Conservation (phyloP, 768 basidiomycete genomes). For the Lentinula lateritia region DNA sequence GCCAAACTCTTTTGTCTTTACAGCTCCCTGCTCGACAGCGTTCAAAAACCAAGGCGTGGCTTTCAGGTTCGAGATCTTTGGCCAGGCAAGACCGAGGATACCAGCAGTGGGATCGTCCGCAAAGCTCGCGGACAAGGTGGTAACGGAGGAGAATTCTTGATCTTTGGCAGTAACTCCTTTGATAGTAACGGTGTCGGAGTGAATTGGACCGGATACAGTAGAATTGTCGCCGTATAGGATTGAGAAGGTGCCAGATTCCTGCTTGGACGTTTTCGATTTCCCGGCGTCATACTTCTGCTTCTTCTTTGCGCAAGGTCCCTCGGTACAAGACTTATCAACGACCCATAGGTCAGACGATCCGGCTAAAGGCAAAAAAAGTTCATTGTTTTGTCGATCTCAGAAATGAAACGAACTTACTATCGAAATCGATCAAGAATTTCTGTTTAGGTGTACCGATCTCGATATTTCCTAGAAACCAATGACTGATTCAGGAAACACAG, state of each 20-base stretch:
- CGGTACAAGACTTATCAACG: slow-evolving; percentile 21
- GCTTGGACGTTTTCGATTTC: slow-evolving; percentile 22
- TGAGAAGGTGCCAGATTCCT: slow-evolving; percentile 23
- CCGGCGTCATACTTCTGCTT: slow-evolving; percentile 20
- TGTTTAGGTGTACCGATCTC: slow-evolving; percentile 32
- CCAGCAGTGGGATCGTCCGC: slow-evolving; percentile 5
- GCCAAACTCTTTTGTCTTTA: slow-evolving; percentile 31
- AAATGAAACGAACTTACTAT: slow-evolving; percentile 21
- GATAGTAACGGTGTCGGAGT: slow-evolving; percentile 36
- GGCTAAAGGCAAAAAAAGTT: not conserved
- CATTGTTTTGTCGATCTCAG: not conserved
- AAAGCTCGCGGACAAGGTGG: slow-evolving; percentile 23
- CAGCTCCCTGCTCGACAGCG: slow-evolving; percentile 25
- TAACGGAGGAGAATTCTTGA: slow-evolving; percentile 30
- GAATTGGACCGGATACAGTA: slow-evolving; percentile 30
- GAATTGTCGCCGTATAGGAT: slow-evolving; percentile 41
- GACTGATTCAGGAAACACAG: not conserved
- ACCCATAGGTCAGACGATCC: slow-evolving; percentile 18
- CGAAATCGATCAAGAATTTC: slow-evolving; percentile 34
- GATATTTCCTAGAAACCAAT: slow-evolving; percentile 23
- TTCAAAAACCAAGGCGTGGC: slow-evolving; percentile 33
- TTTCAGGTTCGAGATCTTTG: slow-evolving; percentile 24
- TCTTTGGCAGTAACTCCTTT: slow-evolving; percentile 21
- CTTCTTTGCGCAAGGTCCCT: slow-evolving; percentile 22
- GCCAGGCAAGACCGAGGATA: slow-evolving; percentile 32